phyloP scores from a whole-genome alignment of 768 basidiomycete species.

The Tulasnella sp. region DNA sequence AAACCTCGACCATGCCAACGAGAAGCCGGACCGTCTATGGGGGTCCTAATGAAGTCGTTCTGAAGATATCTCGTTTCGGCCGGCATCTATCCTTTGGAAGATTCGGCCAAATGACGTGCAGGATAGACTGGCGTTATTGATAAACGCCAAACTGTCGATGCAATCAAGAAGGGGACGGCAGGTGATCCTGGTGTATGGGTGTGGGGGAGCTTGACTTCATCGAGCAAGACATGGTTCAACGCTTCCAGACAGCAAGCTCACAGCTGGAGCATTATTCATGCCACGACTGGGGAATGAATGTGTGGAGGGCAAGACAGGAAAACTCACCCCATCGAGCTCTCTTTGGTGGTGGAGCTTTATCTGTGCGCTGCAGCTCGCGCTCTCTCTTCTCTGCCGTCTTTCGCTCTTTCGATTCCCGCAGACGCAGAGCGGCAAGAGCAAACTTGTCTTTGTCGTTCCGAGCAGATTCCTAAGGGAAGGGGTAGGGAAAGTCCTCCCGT shows the following conservation, averaged over 20 bases:
- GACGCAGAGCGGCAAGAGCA: conserved; percentile 51
- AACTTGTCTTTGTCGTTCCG: conserved; percentile 55
- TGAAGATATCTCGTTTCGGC: not conserved
- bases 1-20: not conserved
- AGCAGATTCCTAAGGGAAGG: conserved; percentile 37
- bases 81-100: not conserved
- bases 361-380: conserved; percentile 66
- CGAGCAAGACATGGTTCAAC: not conserved
- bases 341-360: conserved; percentile 58
- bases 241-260: not conserved
- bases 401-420: conserved; percentile 62
- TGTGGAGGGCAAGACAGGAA: not conserved
- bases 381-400: conserved; percentile 70
- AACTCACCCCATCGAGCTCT: conserved; percentile 35
- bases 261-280: not conserved
- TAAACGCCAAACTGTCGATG: not conserved
- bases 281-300: not conserved
- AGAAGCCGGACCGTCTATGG: not conserved
- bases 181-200: not conserved
- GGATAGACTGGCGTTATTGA: not conserved
- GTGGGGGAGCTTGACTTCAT: not conserved
- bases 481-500: not conserved
- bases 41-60: not conserved
- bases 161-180: not conserved
- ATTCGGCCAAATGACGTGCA: not conserved